Evolutionary conservation across 306 rosid genomes (phyloP), one percentile per base, ranked within the genome.

Genomic region (Vigna trinervia): DNA sequence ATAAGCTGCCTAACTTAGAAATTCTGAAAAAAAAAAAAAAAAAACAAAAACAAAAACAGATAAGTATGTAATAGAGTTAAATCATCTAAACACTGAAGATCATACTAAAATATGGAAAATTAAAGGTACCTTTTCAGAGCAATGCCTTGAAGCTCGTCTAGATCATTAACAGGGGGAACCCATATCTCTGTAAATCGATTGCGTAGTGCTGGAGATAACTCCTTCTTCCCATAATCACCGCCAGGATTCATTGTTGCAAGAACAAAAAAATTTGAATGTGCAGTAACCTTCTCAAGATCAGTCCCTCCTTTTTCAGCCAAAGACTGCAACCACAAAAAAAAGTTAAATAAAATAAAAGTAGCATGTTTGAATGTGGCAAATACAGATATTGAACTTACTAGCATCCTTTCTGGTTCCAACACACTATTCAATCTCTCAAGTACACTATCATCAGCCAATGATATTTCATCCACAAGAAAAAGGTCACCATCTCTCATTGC

Each of bases 201-300:
- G 75, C 98, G 93, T 54, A 95, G 90, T 15, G 98, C 98, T 36
- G 97, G 89, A 70, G 89, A 86, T 45, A 94, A 74, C 81, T 95
- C 98, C 84, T 88, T 95, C 90, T 95, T 95, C 32, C 98, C 98
- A 88, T 90, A 89, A 87, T 95, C 98, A 79, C 98, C 98, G 75
- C 96, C 97, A 78, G 98, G 98, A 81, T 95, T 95, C 98, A 95
- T 95, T 51, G 98, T 95, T 12, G 96, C 97, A 75, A 95, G 93
- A 73, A 95, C 89, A 85, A 85, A 87, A 78, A 95, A 95, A 10
- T 85, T 86, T 36, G 87, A 77, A 74, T 89, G 88, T 79, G 96
- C 97, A 2, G 77, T 79, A 75, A 95, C 75, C 66, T 82, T 85
- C 88, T 95, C 98, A 73, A 92, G 78, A 60, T 84, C 83, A n/a